Evolutionary conservation across 768 basidiomycete genomes (phyloP), one percentile per base, ranked within the genome.

Genomic region (Phallus indusiatus): DNA sequence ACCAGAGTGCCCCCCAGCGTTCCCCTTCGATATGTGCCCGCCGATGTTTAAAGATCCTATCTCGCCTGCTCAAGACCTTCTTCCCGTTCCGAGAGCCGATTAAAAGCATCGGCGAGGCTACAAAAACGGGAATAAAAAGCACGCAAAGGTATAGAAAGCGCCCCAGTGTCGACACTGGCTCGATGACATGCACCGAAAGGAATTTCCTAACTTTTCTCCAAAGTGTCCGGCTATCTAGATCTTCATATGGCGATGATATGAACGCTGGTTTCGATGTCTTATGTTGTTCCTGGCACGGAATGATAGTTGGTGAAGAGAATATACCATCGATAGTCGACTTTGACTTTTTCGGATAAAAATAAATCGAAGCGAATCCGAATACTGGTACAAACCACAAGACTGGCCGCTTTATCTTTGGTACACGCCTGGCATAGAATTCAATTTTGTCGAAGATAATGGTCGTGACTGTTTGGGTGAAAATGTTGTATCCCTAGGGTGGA

Each of bases 1-100:
- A 99, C 95, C 93, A 96, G 2, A 94, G 79, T 0, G 92, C 93
- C 37, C 93, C 93, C 91, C 91, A 93, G 65, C 83, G 80, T 63
- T 94, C 92, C 16, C 88, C 87, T 12, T 78, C 79, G 77, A 18
- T 9, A 22, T n/a, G 24, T 21, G 52, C 17, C 35, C 48, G 21
- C 47, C 57, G 9, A 21, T 48, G 6, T 17, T 36, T 54, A 8
- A 28, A 33, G 14, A 20, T 24, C 20, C 18, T 17, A 22, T 59
- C 42, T 33, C 22, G n/a, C 22, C 52, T 52, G 11, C 46, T 35
- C 22, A 42, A 36, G 1, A 35, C 18, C 36, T 24, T 42, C 24
- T 9, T 35, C 9, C 49, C 50, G 1, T 51, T 35, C 50, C 78
- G 79, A 35, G 71, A 75, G 18, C 84, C 88, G 9, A 86, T 73